These are phyloP conservation scores for Exophiala mesophila DNA, from an alignment of 2,329 filamentous ascomycete species.

Conservation along the genomic window DNA sequence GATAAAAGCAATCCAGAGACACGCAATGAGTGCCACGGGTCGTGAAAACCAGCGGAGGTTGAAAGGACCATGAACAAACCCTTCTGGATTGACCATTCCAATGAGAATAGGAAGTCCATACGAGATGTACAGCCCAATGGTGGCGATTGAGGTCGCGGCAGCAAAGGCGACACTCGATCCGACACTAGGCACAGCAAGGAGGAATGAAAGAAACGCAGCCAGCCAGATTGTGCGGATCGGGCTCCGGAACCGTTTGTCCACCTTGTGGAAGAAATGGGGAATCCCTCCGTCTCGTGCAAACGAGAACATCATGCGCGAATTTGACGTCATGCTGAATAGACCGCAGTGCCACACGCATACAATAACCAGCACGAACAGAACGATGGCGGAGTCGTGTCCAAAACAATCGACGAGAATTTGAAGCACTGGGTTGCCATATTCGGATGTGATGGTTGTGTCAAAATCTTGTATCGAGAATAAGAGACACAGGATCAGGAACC, in stretches of 20 bases:
- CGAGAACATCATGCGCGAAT: conserved; percentile 63
- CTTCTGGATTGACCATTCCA: conserved; percentile 47
- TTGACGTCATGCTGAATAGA: conserved; percentile 57
- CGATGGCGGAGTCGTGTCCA: conserved; percentile 52
- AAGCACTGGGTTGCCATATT: conserved; percentile 51
- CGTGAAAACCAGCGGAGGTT: conserved; percentile 46
- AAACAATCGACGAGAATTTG: conserved; percentile 57
- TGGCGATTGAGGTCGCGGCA: conserved; percentile 56
- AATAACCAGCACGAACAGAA: conserved; percentile 52
- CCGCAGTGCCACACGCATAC: conserved; percentile 60
- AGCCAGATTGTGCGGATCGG: conserved; percentile 51
- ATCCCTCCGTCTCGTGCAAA: conserved; percentile 65
- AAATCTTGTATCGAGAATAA: conserved; percentile 58
- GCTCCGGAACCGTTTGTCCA: conserved; percentile 47
- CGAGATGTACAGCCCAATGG: conserved; percentile 54
- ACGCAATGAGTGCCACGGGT: conserved; percentile 45
- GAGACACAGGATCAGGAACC: conserved; percentile 54
- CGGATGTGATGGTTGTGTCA: conserved; percentile 41
- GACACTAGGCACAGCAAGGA: conserved; percentile 52
- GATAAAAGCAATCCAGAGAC: conserved; percentile 52
- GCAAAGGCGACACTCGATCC: conserved; percentile 53
- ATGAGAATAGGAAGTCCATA: conserved; percentile 56
- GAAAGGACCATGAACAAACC: conserved; percentile 55
- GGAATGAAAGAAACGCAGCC: conserved; percentile 50
- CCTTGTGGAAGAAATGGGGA: conserved; percentile 48